Base-by-base conservation (phyloP, 768 basidiomycete species). In the Obba rivulosa region DNA sequence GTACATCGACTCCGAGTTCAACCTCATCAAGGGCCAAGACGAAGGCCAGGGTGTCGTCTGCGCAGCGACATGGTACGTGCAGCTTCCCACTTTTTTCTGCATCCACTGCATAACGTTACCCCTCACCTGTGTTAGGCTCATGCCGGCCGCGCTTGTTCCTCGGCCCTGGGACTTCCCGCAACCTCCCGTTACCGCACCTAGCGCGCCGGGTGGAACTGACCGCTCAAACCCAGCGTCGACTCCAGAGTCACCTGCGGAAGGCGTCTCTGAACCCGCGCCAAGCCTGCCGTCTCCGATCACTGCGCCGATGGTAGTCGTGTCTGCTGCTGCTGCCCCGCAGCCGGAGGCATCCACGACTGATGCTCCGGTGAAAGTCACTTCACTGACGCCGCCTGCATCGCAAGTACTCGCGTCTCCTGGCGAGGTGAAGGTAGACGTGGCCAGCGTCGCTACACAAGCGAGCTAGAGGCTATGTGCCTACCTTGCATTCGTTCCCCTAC, bases 1-100 rank as follows among this genome's bases (percentile, higher is more conserved):
- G 53, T 92, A 80, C 64, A 69, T 87, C 54, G 85, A 92, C 55
- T 80, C 77, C 38, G 89, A 94, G 60, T 91, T 81, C 72, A 67
- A 64, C 40, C 48, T 73, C 35, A 87, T 93, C 61, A 73, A 77
- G 58, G 67, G 60, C 18, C 78, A 84, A 56, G 74, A 92, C 56
- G 58, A 69, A 43, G 90, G 91, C 1, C 63, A 79, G 57, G 91
- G 91, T 17, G 92, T 92, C 34, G 81, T 93, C 28, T 90, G 91
- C 60, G 85, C 88, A 42, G 85, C 91, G 5, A 94, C 91, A n/a
- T 93, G 91, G 87, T 83, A 58, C 22, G 73, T 64, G 4, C 22
- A 9, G 14, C 37, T 34, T 13, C 28, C 46, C 24, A 39, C 4
- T 28, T 37, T n/a, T n/a, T n/a, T n/a, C n/a, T n/a, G 3, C 31